Percentiles rank a stretch among this genome's conserved stretches.
Conservation (phyloP, 768 basidiomycete species). For the Naganishia antarctica region DNA sequence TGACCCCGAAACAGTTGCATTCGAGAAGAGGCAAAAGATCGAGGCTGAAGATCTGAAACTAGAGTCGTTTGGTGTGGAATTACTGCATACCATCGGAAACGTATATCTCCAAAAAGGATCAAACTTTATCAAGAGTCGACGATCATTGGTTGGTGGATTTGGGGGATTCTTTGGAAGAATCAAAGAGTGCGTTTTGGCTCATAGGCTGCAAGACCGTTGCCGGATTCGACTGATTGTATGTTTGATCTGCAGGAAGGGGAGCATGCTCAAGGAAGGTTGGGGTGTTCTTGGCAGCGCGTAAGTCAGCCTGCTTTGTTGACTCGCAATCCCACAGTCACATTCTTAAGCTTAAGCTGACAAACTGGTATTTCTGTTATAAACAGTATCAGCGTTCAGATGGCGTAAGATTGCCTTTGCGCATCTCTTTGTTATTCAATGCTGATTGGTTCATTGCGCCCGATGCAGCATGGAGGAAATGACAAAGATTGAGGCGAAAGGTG, state of each 20-base stretch:
- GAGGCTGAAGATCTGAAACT: constrained; percentile 94
- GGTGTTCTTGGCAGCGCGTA: constrained; percentile 93
- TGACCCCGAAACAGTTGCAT: constrained; percentile 76
- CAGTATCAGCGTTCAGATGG: constrained; percentile 67
- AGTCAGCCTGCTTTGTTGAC: constrained; percentile 46
- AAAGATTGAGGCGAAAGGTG: constrained; percentile 80
- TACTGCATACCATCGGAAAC: constrained; percentile 81
- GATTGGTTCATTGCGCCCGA: neutral
- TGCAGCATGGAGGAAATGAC: constrained; percentile 82
- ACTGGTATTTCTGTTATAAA: neutral
- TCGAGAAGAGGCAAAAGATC: constrained; percentile 66
- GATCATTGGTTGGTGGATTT: constrained; percentile 71
- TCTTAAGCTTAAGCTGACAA: constrained; percentile 12
- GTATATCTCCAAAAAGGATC: constrained; percentile 92
- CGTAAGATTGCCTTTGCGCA: constrained; percentile 40
- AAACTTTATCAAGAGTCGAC: constrained; percentile 82
- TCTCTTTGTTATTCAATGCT: neutral
- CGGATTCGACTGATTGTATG: neutral
- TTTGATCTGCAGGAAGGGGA: constrained; percentile 57
- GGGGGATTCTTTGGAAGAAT: constrained; percentile 64
- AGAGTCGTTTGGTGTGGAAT: constrained; percentile 96
- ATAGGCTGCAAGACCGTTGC: no score
- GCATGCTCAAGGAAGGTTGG: constrained; percentile 92
- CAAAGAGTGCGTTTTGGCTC: constrained; percentile 60
- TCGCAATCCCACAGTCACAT: neutral